A percentile compares a stretch with the other conserved stretches of the same genome.
Evolutionary conservation across 192 early-diverging fungal species (phyloP).

Genomic region (Endogone sp.): DNA sequence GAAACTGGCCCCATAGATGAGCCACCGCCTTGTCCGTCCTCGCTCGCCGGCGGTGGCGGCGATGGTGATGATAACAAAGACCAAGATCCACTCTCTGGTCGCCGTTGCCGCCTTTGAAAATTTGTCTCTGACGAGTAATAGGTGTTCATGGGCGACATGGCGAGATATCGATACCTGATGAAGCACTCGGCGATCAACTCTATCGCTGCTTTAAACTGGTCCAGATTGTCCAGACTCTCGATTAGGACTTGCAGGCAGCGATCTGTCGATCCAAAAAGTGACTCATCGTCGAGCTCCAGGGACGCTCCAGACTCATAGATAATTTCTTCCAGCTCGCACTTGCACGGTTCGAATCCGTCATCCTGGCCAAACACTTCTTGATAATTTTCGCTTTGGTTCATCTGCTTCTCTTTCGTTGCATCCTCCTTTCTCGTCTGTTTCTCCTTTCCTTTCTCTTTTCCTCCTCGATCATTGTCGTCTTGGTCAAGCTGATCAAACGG

Average conservation of each 20-base stretch:
- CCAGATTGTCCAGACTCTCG: neutral
- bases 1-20: neutral
- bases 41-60: neutral
- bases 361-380: neutral
- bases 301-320: neutral
- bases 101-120: neutral
- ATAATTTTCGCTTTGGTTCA: too few relatives aligned
- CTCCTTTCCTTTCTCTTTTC: neutral
- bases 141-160: conserved; percentile 18
- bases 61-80: neutral
- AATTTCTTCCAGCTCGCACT: conserved; percentile 15
- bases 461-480: neutral
- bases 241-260: conserved; percentile 7
- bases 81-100: neutral
- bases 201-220: conserved; percentile 16
- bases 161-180: conserved; percentile 6
- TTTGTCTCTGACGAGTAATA: conserved; percentile 4
- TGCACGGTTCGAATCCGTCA: neutral
- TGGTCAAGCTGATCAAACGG: neutral
- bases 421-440: neutral
- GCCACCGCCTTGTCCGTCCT: neutral
- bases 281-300: conserved; percentile 4
- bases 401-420: too few relatives aligned
- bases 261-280: conserved; percentile 17
- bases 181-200: conserved; percentile 8